Evolutionary conservation across 768 basidiomycete species (phyloP).

Genomic region (Rhizopogon salebrosus): DNA sequence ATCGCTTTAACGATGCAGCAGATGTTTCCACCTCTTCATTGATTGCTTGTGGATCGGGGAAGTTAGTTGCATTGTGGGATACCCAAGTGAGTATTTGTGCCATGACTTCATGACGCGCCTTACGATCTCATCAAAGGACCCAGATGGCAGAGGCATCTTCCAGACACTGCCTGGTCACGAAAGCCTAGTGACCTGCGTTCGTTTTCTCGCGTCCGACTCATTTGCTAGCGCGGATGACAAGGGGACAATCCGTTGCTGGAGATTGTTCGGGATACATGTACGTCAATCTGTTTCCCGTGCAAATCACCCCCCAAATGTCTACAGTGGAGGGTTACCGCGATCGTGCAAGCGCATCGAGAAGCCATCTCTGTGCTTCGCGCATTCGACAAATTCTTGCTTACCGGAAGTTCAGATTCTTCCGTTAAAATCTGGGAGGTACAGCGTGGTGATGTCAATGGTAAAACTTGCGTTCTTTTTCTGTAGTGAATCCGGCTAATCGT

Average conservation of each 20-base stretch:
- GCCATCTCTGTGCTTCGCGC: constrained; percentile 67
- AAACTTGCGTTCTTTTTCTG: background rate
- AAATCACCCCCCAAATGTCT: constrained; percentile 9
- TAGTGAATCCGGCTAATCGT: constrained; percentile 4
- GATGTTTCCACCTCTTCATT: constrained; percentile 28
- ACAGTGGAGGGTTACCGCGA: constrained; percentile 53
- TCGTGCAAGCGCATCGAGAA: constrained; percentile 56
- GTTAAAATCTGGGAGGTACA: constrained; percentile 69
- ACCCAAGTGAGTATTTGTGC: constrained; percentile 33
- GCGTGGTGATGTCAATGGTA: constrained; percentile 26
- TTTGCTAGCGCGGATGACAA: constrained; percentile 75
- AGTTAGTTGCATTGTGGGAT: constrained; percentile 57
- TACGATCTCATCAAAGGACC: constrained; percentile 33
- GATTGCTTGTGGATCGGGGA: constrained; percentile 55
- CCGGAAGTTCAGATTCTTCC: constrained; percentile 78
- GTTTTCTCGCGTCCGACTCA: constrained; percentile 47
- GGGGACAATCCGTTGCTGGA: constrained; percentile 68
- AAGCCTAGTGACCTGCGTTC: constrained; percentile 70
- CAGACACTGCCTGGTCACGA: constrained; percentile 74
- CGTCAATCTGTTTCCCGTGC: constrained; percentile 4
- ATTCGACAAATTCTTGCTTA: constrained; percentile 47
- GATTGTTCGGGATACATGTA: constrained; percentile 25
- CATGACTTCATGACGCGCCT: background rate
- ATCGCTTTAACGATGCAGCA: constrained; percentile 39
- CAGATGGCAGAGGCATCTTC: constrained; percentile 47